Evolutionary conservation across 768 basidiomycete genomes (phyloP).

Genomic region (Russula compacta): DNA sequence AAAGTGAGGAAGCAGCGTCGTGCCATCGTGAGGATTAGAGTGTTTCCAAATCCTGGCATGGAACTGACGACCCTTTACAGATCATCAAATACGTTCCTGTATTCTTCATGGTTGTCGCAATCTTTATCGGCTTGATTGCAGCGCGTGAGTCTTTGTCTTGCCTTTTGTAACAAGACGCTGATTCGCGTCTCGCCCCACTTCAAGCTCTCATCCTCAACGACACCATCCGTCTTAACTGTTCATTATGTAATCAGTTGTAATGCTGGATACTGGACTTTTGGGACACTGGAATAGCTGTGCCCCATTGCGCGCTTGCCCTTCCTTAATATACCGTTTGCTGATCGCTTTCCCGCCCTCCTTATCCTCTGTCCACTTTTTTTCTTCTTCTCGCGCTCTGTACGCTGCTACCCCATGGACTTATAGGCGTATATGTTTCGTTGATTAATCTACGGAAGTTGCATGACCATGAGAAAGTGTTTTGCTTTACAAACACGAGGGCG

Average conservation of each 20-base stretch:
- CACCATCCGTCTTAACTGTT: conserved; percentile 51
- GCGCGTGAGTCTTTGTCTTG: conserved; percentile 48
- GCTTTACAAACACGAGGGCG: background rate
- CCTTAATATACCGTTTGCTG: background rate
- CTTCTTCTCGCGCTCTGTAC: background rate
- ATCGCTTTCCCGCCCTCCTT: background rate
- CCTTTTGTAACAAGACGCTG: background rate
- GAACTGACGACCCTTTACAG: conserved; percentile 29
- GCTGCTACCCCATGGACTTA: conserved; percentile 8
- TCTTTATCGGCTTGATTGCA: conserved; percentile 70
- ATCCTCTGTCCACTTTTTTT: background rate
- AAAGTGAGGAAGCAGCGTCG: conserved; percentile 86
- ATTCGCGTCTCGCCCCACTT: conserved; percentile 8
- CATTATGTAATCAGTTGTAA: conserved; percentile 60
- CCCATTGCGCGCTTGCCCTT: no score
- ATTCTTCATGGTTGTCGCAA: conserved; percentile 56
- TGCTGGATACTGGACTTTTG: conserved; percentile 13
- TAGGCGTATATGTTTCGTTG: background rate
- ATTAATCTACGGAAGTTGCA: conserved; percentile 7
- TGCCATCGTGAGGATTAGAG: conserved; percentile 60
- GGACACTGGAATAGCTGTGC: no score
- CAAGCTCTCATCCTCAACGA: conserved; percentile 55
- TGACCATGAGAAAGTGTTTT: background rate
- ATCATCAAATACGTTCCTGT: conserved; percentile 77
- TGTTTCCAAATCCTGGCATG: background rate